phyloP scores from a whole-genome alignment of 305 asterid species.

The Rubia occidens region DNA sequence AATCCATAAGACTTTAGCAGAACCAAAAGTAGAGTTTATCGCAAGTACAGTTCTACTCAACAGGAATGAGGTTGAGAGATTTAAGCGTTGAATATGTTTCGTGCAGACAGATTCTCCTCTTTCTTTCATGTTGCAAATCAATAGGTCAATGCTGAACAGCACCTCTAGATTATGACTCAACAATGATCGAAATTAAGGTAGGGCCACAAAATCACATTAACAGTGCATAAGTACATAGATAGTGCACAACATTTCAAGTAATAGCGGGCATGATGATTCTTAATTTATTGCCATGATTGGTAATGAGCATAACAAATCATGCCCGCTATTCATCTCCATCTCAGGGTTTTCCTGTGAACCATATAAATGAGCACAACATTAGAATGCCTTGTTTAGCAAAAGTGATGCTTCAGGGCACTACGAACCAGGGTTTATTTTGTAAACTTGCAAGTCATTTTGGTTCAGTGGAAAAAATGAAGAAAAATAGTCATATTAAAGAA shows the following conservation, averaged over 20 bases:
- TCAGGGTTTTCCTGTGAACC: neutral
- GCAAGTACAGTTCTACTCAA: neutral
- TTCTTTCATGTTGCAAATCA: neutral
- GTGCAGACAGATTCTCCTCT: neutral
- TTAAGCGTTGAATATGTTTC: neutral
- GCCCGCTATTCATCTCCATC: neutral
- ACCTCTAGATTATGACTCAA: neutral
- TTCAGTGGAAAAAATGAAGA: neutral
- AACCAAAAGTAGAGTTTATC: neutral
- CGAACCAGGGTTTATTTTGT: neutral
- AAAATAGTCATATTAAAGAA: neutral
- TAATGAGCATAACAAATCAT: neutral
- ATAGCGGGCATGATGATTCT: neutral
- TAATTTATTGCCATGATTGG: neutral
- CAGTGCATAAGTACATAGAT: neutral
- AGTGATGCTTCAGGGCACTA: no score
- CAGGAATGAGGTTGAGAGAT: no score
- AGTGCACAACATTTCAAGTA: neutral
- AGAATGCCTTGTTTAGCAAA: neutral
- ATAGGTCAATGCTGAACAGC: neutral
- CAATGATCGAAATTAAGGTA: neutral
- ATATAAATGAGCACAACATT: neutral
- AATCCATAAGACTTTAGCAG: conserved; percentile 6
- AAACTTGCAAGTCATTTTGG: neutral
- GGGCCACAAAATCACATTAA: neutral